Base-by-base conservation (phyloP, 2,329 filamentous ascomycete species). In the Bipolaris oryzae region DNA sequence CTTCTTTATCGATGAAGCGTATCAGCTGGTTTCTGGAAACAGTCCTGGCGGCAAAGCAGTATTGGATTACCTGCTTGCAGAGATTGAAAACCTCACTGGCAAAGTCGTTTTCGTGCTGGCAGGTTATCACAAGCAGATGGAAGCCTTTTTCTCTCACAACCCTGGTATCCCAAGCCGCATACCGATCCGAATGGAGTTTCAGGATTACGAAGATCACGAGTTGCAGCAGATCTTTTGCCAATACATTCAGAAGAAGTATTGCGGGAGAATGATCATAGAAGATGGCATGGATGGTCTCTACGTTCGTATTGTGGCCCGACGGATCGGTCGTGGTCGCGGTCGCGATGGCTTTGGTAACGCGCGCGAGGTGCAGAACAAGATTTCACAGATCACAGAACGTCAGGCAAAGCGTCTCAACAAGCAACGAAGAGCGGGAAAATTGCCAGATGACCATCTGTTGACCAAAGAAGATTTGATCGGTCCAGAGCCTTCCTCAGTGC, bases 1-100 rank as follows among this genome's bases (percentile, higher is more conserved):
- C 0, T 67, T 91, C 1, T 93, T 94, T 67, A 88, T 94, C 20
- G 90, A 94, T 57, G 90, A 94, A 71, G 89, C 90, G 0, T 92
- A 94, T 66, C 89, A 93, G 61, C 78, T 94, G 0, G 81, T 85
- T 0, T 85, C 84, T 0, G 83, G 83, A 0, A 84, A 85, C 53
- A 88, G 77, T 20, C 65, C 70, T 2, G 84, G 84, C 0, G 89
- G 89, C 0, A 78, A 75, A 0, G 81, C 82, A 0, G 88, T 92
- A 0, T 77, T 94, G 0, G 89, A 94, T 59, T 90, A 83, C 57
- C 77, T 94, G 0, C 81, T 94, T 0, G 81, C 88, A 0, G 89
- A 92, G 64, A 84, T 92, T 0, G 90, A 93, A 63, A 90, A 91
- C 49, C 79, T 86, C 1, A 83, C 81, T 0, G 89, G 89, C 0